These are phyloP conservation scores for Kwoniella botswanensis DNA, from an alignment of 768 basidiomycete genomes.

Conservation along the genomic window DNA sequence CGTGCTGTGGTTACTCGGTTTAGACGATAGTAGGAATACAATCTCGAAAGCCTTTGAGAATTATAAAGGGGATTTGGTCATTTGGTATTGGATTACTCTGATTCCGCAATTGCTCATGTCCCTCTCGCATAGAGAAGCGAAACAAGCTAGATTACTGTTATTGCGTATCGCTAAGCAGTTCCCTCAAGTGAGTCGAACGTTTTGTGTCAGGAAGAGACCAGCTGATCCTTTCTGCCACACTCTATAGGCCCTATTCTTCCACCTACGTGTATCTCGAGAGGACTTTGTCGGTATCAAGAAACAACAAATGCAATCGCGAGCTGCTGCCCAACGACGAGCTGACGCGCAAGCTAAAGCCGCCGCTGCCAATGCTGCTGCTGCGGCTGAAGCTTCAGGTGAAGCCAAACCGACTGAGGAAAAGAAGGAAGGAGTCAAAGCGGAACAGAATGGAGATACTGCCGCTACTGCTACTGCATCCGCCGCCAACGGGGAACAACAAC, in stretches of 20 bases:
- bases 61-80: conserved; percentile 93
- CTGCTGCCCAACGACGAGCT: conserved; percentile 32
- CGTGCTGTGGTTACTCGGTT: conserved; percentile 92
- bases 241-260: conserved; percentile 88
- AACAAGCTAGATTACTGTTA: conserved; percentile 86
- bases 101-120: conserved; percentile 92
- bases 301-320: conserved; percentile 47
- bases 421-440: conserved; percentile 35
- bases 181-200: conserved; percentile 74
- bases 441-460: conserved; percentile 27
- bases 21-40: conserved; percentile 71
- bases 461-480: conserved; percentile 17
- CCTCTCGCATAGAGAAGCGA: conserved; percentile 86
- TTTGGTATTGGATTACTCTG: conserved; percentile 99
- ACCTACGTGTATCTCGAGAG: conserved; percentile 80
- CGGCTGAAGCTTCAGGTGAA: conserved; percentile 56
- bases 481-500: conserved; percentile 4
- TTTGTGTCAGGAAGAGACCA: too few relatives aligned
- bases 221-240: neutral
- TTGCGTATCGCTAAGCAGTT: conserved; percentile 86
- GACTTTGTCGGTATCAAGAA: conserved; percentile 63
- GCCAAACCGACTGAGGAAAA: conserved; percentile 41
- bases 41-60: conserved; percentile 70
- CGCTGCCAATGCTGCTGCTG: conserved; percentile 27
- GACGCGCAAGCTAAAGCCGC: conserved; percentile 38